Evolutionary conservation across 1,284 basidiomycete species (phyloP), one percentile per base, ranked within the genome.

Genomic region (Cryptococcus jaspeensis): DNA sequence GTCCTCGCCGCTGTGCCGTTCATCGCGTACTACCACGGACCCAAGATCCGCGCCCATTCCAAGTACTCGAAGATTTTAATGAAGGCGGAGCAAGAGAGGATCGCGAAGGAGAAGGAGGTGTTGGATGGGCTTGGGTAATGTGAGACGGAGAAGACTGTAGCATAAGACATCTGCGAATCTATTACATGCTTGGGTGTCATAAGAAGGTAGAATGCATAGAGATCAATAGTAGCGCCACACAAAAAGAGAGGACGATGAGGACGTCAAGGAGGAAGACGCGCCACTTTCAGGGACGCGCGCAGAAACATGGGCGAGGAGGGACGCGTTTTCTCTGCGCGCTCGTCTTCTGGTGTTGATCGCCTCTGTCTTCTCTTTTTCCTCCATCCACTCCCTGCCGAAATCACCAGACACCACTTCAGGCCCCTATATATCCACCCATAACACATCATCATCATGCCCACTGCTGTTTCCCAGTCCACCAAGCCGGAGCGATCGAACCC

Each of bases 1-100:
- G 20, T 65, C 20, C 62, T 76, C 2, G 64, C 72, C 1, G 50
- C 65, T 2, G 67, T 76, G 13, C 75, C 75, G 1, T 75, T 75
- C 43, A 56, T 72, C 0, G 71, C 70, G 5, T 73, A 70, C 59
- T 61, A 60, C 23, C 67, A 67, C 39, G 76, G 72, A 1, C 72
- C 74, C 0, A 42, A 59, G 45, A 74, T 78, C 40, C 59, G 76
- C 16, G 59, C 64, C 5, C 56, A 59, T 36, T 69, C 65, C 13
- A 65, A 59, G 47, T 76, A 72, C 59, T 67, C 65, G 20, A 67
- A 69, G 39, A 50, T 64, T 39, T 57, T 76, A 25, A 73, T 75
- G 69, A 63, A 62, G 39, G 69, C 72, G 56, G 73, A 77, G 57
- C 59, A 63, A 42, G 62, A 65, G 44, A 58, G 65, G 25, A 59